phyloP scores from a whole-genome alignment of 2,329 filamentous ascomycete genomes.

The Pseudocercospora eumusae region DNA sequence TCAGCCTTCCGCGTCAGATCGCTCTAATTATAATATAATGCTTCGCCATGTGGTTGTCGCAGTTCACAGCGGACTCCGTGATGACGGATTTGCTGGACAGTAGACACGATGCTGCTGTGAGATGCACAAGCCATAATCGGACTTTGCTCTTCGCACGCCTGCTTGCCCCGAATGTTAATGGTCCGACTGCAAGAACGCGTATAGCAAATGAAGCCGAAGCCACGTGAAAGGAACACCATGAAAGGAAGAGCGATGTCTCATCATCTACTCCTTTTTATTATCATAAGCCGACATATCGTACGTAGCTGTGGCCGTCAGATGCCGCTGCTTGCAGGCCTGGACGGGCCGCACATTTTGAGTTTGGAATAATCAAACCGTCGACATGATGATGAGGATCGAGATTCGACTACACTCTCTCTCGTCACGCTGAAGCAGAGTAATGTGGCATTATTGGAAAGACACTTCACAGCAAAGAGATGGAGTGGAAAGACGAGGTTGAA shows the following conservation, averaged over 20 bases:
- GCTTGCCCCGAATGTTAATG: too few species aligned
- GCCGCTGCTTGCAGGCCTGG: not conserved
- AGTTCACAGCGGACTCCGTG: not conserved
- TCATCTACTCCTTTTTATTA: too few species aligned
- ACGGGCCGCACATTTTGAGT: not conserved
- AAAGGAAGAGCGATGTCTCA: too few species aligned
- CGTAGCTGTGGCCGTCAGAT: not conserved
- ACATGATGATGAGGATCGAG: too few species aligned
- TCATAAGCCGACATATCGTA: not conserved
- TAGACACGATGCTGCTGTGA: not conserved
- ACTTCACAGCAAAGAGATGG: too few species aligned
- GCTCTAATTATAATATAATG: constrained; percentile 1
- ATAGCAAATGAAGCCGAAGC: too few species aligned
- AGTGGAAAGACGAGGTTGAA: not conserved
- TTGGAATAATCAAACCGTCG: too few species aligned
- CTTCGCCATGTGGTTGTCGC: not conserved
- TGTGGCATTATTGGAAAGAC: not conserved
- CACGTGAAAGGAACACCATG: too few species aligned
- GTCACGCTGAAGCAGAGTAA: not conserved
- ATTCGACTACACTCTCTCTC: too few species aligned
- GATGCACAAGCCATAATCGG: not conserved
- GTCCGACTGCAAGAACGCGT: too few species aligned
- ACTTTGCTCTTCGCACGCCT: too few species aligned
- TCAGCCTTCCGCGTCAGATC: not conserved
- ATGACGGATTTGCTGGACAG: too few species aligned